Evolutionary conservation across 805 yeast species (phyloP), one percentile per base, ranked within the genome.

Genomic region (Candida silvatica): DNA sequence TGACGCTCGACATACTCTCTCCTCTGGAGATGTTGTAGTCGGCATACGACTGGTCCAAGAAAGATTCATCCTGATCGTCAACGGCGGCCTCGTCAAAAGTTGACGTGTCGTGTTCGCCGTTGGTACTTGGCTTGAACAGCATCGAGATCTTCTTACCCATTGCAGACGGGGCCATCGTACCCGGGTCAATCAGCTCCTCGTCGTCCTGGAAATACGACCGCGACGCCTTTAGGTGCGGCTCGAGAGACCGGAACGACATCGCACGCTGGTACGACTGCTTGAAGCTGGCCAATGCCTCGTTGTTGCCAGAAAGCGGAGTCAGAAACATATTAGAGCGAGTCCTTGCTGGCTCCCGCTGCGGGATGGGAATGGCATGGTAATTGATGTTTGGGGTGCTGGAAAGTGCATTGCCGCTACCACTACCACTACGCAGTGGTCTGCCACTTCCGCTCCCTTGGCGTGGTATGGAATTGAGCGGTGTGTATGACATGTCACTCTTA

Each of bases 221-320:
- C 20, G 69, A 60, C 6, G 75, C 71, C 46, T 67, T 72, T 44
- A 81, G 74, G 24, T 69, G 64, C 19, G 69, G 67, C 45, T 71
- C 78, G 20, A 70, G 46, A 9, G 75, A 70, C 32, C 70, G 65
- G 52, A 68, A 71, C 3, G 86, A 74, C 52, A 83, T 90, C 2
- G 94, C 92, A 52, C 95, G 69, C 27, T 76, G 71, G 49, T 69
- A 75, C 0, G 94, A 84, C 11, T 83, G 74, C 2, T 94, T 94
- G 58, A 85, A 85, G 37, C 82, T 75, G 38, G 79, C 76, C 28
- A 85, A 53, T n/a, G 33, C 34, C 2, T 30, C 17, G 6, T 14
- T 23, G n/a, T 32, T 27, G 6, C 41, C 33, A 14, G 40, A 35
- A 7, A 37, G 30, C n/a, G 37, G 32, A 1, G 44, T 24, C 3